Evolutionary conservation across 2,329 filamentous ascomycete genomes (phyloP).

Genomic region (Dactylellina haptotyla): DNA sequence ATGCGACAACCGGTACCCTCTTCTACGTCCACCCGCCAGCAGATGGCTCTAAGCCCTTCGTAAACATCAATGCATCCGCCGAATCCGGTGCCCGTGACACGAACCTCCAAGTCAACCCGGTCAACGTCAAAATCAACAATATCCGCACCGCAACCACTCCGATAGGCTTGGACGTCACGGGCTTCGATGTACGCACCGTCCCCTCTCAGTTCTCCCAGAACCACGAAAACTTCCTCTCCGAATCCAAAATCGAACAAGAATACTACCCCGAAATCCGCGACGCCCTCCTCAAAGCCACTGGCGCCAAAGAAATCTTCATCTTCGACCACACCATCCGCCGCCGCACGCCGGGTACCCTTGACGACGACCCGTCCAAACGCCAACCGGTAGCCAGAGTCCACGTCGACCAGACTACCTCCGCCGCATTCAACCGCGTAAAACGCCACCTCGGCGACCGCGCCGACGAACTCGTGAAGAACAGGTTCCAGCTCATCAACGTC

Average conservation of each 20-base stretch:
- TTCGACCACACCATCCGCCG: slow-evolving; percentile 78
- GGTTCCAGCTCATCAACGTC: slow-evolving; percentile 76
- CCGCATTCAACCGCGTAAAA: slow-evolving; percentile 71
- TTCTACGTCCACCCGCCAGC: slow-evolving; percentile 71
- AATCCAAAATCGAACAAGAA: slow-evolving; percentile 72
- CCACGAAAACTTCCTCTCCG: slow-evolving; percentile 71
- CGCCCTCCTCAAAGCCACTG: slow-evolving; percentile 74
- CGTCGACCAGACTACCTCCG: slow-evolving; percentile 75
- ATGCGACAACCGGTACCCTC: slow-evolving; percentile 60
- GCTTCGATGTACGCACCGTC: slow-evolving; percentile 74
- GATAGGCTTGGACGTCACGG: slow-evolving; percentile 76
- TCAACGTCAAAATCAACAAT: slow-evolving; percentile 73
- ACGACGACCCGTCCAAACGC: slow-evolving; percentile 64
- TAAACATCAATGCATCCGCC: slow-evolving; percentile 74
- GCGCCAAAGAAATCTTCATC: slow-evolving; percentile 71
- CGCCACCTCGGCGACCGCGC: slow-evolving; percentile 69
- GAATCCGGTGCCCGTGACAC: slow-evolving; percentile 68
- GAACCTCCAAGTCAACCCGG: slow-evolving; percentile 70
- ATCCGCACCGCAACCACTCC: slow-evolving; percentile 75
- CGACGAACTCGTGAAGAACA: slow-evolving; percentile 68
- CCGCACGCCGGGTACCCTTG: slow-evolving; percentile 62
- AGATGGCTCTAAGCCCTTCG: slow-evolving; percentile 71
- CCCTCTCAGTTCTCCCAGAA: slow-evolving; percentile 68
- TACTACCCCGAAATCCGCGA: slow-evolving; percentile 89
- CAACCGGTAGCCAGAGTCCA: slow-evolving; percentile 76